These are phyloP conservation scores for Cronartium ribicola DNA, from an alignment of 1,284 basidiomycete species.

Conservation along the genomic window DNA sequence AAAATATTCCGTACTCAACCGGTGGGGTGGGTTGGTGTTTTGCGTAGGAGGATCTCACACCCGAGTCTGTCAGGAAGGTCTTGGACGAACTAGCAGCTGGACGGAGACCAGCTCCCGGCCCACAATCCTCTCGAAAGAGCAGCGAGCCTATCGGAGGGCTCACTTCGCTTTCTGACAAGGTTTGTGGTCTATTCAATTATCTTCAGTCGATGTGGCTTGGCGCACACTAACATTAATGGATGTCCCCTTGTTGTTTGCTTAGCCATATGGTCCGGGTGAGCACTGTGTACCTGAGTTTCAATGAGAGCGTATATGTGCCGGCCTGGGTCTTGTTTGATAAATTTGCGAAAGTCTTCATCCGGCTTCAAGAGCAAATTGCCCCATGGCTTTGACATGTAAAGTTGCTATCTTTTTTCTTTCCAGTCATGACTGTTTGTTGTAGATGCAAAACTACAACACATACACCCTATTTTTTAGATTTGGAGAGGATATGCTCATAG, in stretches of 20 bases:
- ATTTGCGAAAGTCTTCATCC: too few relatives aligned
- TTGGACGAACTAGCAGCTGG: slow-evolving; percentile 80
- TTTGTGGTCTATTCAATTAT: slow-evolving; percentile 51
- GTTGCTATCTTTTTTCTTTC: too few relatives aligned
- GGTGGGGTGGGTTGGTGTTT: background rate
- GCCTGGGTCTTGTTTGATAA: too few relatives aligned
- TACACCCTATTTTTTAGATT: too few relatives aligned
- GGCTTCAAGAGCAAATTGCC: too few relatives aligned
- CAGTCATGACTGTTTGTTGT: too few relatives aligned
- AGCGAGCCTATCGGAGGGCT: slow-evolving; percentile 86
- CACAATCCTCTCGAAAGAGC: slow-evolving; percentile 77
- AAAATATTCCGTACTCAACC: background rate
- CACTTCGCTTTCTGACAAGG: slow-evolving; percentile 76
- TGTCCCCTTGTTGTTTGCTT: slow-evolving; percentile 26
- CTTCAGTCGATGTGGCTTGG: slow-evolving; percentile 38
- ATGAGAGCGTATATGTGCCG: slow-evolving; percentile 53
- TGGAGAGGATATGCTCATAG: too few relatives aligned
- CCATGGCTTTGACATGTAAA: too few relatives aligned
- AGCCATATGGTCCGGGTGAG: slow-evolving; percentile 93
- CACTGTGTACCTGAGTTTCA: slow-evolving; percentile 81
- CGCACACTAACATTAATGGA: background rate
- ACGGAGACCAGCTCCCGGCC: slow-evolving; percentile 82
- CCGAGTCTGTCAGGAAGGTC: slow-evolving; percentile 79
- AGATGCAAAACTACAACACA: too few relatives aligned
- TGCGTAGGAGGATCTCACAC: slow-evolving; percentile 87